Conservation (phyloP, 2,329 filamentous ascomycete genomes). For the Madurella fahalii region DNA sequence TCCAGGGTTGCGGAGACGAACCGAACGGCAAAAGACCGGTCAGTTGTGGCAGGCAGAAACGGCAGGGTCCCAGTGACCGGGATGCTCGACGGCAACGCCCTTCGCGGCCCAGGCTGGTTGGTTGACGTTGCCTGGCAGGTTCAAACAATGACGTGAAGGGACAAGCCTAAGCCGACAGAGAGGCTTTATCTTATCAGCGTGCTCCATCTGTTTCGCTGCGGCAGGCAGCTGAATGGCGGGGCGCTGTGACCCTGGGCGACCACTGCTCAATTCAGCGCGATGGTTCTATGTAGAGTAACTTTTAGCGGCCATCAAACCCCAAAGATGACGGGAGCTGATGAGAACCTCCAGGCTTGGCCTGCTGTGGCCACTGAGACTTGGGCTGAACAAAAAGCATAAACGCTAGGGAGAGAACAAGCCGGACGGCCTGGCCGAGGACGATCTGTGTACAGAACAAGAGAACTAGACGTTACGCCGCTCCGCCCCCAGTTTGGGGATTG, state of each 20-base stretch:
- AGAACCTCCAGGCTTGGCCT: too few species aligned
- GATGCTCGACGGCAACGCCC: not conserved
- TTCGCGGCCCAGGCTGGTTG: not conserved
- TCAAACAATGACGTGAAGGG: conserved; percentile 15
- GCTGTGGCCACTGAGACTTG: too few species aligned
- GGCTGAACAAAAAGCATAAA: too few species aligned
- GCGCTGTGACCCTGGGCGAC: not conserved
- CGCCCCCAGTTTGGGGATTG: not conserved
- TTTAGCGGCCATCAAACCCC: too few species aligned
- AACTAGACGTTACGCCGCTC: not conserved
- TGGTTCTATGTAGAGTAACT: too few species aligned
- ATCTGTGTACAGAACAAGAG: too few species aligned
- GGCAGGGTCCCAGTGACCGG: not conserved
- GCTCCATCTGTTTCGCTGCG: not conserved
- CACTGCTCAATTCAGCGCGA: too few species aligned
- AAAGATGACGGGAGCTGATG: too few species aligned
- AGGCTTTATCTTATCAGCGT: conserved; percentile 22
- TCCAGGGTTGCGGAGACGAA: not conserved
- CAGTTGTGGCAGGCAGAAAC: conserved; percentile 5
- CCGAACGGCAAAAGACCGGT: not conserved
- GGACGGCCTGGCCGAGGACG: too few species aligned
- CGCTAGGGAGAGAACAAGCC: too few species aligned
- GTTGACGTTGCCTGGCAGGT: not conserved
- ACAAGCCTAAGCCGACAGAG: not conserved
- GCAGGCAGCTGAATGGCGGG: not conserved